Conservation (phyloP, 2,329 filamentous ascomycete species). For the Fusarium hostae region DNA sequence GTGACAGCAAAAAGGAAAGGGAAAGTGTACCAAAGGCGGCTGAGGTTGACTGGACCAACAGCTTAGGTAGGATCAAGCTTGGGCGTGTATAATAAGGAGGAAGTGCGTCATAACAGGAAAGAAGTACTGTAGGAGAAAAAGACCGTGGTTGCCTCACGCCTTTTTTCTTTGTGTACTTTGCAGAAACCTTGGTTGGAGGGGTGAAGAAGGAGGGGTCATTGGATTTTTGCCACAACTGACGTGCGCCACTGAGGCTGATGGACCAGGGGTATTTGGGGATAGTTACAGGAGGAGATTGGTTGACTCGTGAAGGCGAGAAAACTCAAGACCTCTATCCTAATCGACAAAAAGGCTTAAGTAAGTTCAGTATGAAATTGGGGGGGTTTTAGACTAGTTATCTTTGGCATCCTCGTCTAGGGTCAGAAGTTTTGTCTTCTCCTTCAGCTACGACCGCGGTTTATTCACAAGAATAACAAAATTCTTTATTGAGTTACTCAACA, state of each 20-base stretch:
- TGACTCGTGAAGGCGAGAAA: background rate
- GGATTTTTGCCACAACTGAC: conserved; percentile 34
- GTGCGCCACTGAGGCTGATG: conserved; percentile 24
- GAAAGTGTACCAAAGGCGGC: background rate
- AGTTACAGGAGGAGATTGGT: background rate
- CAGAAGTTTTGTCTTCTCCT: too few species aligned
- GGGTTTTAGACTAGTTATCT: background rate
- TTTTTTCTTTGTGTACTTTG: conserved; percentile 40
- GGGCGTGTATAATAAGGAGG: conserved; percentile 12
- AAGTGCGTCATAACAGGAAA: conserved; percentile 45
- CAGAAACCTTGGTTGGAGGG: conserved; percentile 40
- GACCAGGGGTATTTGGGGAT: conserved; percentile 3
- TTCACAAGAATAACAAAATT: background rate
- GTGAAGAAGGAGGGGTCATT: conserved; percentile 40
- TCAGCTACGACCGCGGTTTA: background rate
- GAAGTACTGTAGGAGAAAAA: conserved; percentile 15
- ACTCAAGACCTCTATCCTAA: background rate
- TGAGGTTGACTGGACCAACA: conserved; percentile 8
- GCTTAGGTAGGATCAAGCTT: conserved; percentile 19
- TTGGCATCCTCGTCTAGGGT: background rate
- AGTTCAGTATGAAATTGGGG: background rate
- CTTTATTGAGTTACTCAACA: background rate
- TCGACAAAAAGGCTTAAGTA: background rate
- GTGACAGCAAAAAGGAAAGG: conserved; percentile 3
- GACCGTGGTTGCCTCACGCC: conserved; percentile 21